Evolutionary conservation across 352 stramenopile species (phyloP).

Genomic region (Blastocystis hominis): DNA sequence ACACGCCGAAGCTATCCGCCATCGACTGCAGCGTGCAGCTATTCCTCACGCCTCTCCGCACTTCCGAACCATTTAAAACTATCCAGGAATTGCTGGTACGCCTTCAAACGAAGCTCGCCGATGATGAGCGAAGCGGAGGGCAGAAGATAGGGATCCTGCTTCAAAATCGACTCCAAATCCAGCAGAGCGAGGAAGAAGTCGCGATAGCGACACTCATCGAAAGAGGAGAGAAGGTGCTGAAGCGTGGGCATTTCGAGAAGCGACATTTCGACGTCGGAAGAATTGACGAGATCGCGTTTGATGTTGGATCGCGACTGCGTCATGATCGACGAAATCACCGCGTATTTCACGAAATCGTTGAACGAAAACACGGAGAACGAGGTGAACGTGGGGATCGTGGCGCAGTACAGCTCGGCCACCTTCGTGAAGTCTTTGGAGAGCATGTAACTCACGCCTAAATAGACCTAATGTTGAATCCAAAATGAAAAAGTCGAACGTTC

Average conservation of each 20-base stretch:
- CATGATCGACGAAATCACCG: slow-evolving; percentile 41
- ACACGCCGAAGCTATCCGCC: slow-evolving; percentile 53
- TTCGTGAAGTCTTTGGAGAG: slow-evolving; percentile 41
- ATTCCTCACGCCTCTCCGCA: not conserved
- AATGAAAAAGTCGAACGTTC: not conserved
- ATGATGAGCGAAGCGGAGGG: not conserved
- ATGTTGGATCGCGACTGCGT: not conserved
- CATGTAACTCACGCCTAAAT: slow-evolving; percentile 34
- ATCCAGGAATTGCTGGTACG: slow-evolving; percentile 54
- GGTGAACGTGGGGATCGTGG: slow-evolving; percentile 39
- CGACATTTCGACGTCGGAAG: slow-evolving; percentile 25
- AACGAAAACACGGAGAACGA: slow-evolving; percentile 55
- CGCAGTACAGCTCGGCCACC: slow-evolving; percentile 38
- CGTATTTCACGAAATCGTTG: slow-evolving; percentile 46
- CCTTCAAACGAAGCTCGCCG: slow-evolving; percentile 9
- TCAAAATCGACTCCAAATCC: slow-evolving; percentile 50
- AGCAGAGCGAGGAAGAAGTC: slow-evolving; percentile 50
- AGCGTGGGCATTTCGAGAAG: slow-evolving; percentile 33
- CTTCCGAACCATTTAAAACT: slow-evolving; percentile 46
- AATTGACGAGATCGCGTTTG: not conserved
- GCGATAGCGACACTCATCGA: slow-evolving; percentile 46
- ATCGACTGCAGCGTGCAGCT: slow-evolving; percentile 54
- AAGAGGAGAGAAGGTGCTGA: not conserved
- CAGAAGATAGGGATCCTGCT: slow-evolving; percentile 28
- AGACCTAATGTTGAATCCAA: slow-evolving; percentile 13